Evolutionary conservation across 2,329 filamentous ascomycete species (phyloP), one percentile per base, ranked within the genome.

Genomic region (Apiospora aurea): DNA sequence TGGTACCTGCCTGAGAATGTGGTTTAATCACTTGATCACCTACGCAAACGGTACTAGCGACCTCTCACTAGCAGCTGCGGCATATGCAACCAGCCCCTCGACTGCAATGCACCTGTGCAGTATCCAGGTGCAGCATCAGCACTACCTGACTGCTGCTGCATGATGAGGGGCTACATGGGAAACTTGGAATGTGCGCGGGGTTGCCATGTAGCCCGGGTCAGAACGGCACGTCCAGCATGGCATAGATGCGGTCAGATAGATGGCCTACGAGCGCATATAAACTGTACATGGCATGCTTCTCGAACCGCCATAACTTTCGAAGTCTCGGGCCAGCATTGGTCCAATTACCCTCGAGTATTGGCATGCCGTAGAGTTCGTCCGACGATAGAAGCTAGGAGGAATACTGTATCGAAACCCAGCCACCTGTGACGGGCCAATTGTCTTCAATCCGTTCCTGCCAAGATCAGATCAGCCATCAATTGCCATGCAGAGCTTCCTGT

Each of bases 401-500:
- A 38, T 16, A 26, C 24, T 57, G 24, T 57, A 4, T 29, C 4
- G 14, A 57, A 26, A 38, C 53, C 53, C 53, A 13, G 26, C 14
- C 29, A 29, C 53, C 21, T 38, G 14, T 3, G n/a, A n/a, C 34
- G 4, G 21, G 11, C 57, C 57, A 64, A 64, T 64, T 4, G 57
- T 64, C 57, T 18, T 24, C 57, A 41, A 24, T 64, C 18, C 16
- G 53, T 38, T 6, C 53, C 53, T 61, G 53, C 53, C 53, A 61
- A 61, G 29, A 8, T 29, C 16, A 10, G 26, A 38, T 21, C 53
- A 8, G 26, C 53, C 29, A 21, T 8, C 29, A 10, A 21, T 38
- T 29, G 6, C 34, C 29, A 64, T 64, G 57, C 57, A 64, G 57
- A 64, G 11, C 57, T 18, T 64, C 34, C 38, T 64, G 57, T 24